Percentiles rank a stretch among this genome's conserved stretches.
These are phyloP conservation scores for Bryum argenteum DNA, from an alignment of 225 moss, liverwort and hornwort genomes.

Conservation along the genomic window DNA sequence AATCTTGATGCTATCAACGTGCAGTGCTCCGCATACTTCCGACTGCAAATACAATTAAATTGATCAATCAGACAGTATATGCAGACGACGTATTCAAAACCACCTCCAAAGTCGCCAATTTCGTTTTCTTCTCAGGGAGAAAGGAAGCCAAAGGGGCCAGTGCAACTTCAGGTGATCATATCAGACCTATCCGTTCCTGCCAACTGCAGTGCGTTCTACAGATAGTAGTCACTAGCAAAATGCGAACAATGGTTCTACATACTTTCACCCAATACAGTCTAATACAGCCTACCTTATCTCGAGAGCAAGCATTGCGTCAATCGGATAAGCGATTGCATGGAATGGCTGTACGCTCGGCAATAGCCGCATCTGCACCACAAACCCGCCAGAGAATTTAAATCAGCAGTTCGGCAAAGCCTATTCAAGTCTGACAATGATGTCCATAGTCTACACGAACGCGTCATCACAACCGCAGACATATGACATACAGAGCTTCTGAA, in stretches of 20 bases:
- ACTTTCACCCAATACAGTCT: neutral
- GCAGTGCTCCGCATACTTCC: conserved; percentile 98
- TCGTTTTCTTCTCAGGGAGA: neutral
- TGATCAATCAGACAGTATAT: conserved; percentile 15
- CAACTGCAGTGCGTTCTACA: neutral
- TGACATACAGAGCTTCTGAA: neutral
- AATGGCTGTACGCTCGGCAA: conserved; percentile 98
- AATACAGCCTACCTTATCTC: conserved; percentile 74
- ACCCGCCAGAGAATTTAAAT: conserved; percentile 14
- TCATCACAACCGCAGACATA: neutral
- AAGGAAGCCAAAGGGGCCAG: neutral
- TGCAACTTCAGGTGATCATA: neutral
- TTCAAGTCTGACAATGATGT: neutral
- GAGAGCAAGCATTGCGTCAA: conserved; percentile 83
- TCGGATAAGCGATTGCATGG: conserved; percentile 98
- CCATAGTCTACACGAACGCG: neutral
- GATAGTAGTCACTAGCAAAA: neutral
- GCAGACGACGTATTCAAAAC: neutral
- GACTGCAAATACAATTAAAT: conserved; percentile 49
- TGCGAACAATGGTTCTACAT: conserved; percentile 1
- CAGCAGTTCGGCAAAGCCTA: neutral
- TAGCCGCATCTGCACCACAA: conserved; percentile 72
- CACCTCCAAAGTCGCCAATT: neutral
- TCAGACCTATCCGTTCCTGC: neutral
- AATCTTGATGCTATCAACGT: conserved; percentile 83